A percentile compares a stretch with the other conserved stretches of the same genome.
Conservation (phyloP, 2,329 filamentous ascomycete genomes). For the Madurella fahalii region DNA sequence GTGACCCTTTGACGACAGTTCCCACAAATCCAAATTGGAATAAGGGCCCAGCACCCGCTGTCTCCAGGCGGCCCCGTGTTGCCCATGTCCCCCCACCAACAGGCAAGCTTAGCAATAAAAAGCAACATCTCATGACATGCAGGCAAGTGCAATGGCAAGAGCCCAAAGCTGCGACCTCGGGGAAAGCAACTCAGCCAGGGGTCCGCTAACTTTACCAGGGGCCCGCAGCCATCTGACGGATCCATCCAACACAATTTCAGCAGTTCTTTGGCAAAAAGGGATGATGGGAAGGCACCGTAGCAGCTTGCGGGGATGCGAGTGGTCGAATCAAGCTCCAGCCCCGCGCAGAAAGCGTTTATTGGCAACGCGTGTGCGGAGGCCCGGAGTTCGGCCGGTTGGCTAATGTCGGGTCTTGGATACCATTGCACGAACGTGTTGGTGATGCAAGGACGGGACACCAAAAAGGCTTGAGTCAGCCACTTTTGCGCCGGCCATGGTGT, state of each 20-base stretch:
- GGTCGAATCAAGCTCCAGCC: conserved; percentile 6
- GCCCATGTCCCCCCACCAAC: neutral
- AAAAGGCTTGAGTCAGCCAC: conserved; percentile 10
- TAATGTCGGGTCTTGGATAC: neutral
- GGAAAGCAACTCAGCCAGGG: neutral
- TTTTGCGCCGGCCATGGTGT: neutral
- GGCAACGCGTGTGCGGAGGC: neutral
- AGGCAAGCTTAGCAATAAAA: neutral
- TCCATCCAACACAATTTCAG: neutral
- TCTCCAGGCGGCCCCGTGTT: neutral
- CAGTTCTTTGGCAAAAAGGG: conserved; percentile 7
- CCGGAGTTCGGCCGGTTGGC: conserved; percentile 8
- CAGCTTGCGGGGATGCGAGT: neutral
- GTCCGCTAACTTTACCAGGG: neutral
- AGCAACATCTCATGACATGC: neutral
- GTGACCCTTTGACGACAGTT: neutral
- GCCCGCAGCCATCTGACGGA: neutral
- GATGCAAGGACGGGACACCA: conserved; percentile 1
- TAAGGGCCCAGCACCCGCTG: neutral
- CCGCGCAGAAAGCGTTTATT: neutral
- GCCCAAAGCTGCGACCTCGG: neutral
- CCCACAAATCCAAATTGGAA: conserved; percentile 1
- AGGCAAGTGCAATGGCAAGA: neutral
- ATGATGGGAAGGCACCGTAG: neutral
- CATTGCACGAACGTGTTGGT: neutral